A percentile compares a stretch with the other conserved stretches of the same genome.
These are phyloP conservation scores for Talaromyces sp. DNA, from an alignment of 2,329 filamentous ascomycete species.

Conservation along the genomic window DNA sequence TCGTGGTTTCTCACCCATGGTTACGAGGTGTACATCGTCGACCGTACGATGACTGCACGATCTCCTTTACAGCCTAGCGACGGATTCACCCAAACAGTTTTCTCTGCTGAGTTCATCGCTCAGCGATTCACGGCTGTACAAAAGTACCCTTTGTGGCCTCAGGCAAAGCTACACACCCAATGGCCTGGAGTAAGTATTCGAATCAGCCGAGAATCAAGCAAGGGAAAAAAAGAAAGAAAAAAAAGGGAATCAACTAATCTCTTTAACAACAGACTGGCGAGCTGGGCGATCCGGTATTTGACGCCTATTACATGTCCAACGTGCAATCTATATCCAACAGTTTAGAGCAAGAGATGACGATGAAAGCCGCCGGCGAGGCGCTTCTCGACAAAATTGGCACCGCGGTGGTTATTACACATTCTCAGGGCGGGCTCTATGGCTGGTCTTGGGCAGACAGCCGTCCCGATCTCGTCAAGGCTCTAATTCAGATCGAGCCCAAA, in stretches of 20 bases:
- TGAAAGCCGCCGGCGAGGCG: neutral
- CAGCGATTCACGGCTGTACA: neutral
- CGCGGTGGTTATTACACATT: neutral
- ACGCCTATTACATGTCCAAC: neutral
- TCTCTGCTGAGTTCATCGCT: neutral
- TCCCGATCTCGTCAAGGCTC: neutral
- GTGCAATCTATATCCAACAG: neutral
- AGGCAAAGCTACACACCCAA: conserved; percentile 1
- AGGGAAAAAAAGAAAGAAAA: neutral
- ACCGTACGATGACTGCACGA: neutral
- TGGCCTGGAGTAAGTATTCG: neutral
- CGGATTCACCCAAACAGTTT: neutral
- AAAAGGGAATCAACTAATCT: neutral
- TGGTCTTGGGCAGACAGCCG: neutral
- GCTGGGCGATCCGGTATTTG: neutral
- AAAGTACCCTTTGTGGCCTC: neutral
- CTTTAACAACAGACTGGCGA: neutral
- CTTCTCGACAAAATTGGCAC: neutral
- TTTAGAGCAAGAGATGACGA: neutral
- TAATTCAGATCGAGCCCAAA: neutral
- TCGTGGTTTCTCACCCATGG: neutral
- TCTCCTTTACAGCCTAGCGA: neutral
- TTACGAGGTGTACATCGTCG: neutral
- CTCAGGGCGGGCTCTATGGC: neutral
- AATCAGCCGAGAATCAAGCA: neutral